Base-by-base conservation (phyloP, 176 grass and related monocot species). In the Areca catechu region DNA sequence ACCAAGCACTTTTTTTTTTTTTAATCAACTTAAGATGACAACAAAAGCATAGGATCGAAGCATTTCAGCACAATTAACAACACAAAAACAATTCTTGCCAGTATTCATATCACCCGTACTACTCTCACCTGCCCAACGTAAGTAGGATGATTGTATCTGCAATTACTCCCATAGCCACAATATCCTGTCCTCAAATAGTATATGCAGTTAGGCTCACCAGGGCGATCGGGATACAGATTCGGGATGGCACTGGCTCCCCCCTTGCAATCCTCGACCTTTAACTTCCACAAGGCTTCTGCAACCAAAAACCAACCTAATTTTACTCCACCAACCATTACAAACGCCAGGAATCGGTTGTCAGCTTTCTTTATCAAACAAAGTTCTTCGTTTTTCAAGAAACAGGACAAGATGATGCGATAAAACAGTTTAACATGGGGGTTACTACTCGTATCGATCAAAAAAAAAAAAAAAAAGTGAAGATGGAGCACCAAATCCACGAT, bases 141-240 rank as follows among this genome's bases (percentile, higher is more conserved):
- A 53, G 54, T 59, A 25, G 79, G 79, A 29, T 82, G 79, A 55
- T 82, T 76, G 60, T 72, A 82, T 7, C 67, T 66, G 59, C 79
- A 82, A 57, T 71, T 82, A 21, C 49, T 62, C 54, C 79, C 79
- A 54, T 82, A 82, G 37, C 47, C 67, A 22, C 79, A 82, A 9
- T 48, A 66, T 2, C 73, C 79, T 0, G 73, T 76, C 54, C 53
- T 69, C 67, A 76, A 50, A 67, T 76, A 82, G 66, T 65, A 76
- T 43, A 24, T 76, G 54, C 79, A 82, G 22, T 82, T 54, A 1
- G 73, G 67, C 53, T 82, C 61, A 3, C 79, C 61, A 4, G 73
- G 73, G 57, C 72, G 79, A 59, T 76, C 72, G 19, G 79, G 73
- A 27, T 76, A 67, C 49, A 20, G 67, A 60, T 60, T 76, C 51